Conservation (phyloP, 495 filamentous ascomycete genomes). For the Hypoxylon lenormandii region DNA sequence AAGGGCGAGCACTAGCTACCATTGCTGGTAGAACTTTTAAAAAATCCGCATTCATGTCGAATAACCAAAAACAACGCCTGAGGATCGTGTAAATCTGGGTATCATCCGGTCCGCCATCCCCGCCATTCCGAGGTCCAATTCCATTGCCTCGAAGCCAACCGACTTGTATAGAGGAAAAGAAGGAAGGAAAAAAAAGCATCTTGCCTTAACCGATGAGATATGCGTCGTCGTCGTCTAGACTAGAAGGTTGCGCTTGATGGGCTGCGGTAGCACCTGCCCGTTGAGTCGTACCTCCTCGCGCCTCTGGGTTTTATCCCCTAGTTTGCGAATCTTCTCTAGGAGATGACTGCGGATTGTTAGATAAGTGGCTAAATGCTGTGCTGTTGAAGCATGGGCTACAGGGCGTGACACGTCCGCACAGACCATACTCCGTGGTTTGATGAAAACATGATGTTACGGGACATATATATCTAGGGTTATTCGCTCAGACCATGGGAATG, state of each 20-base stretch:
- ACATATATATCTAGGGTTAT: not conserved
- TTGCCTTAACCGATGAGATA: not conserved
- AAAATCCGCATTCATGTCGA: not conserved
- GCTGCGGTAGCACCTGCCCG: constrained; percentile 44
- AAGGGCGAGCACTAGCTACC: too few species aligned
- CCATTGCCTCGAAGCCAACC: not conserved
- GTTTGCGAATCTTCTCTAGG: constrained; percentile 58
- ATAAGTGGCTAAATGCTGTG: constrained; percentile 1
- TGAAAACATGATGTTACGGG: not conserved
- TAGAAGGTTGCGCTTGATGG: constrained; percentile 56
- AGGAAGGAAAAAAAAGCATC: not conserved
- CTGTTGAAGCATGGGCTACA: not conserved
- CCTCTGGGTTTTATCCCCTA: constrained; percentile 51
- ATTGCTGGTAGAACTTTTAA: too few species aligned
- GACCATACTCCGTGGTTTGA: not conserved
- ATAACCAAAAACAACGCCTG: constrained; percentile 8
- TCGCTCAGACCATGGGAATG: not conserved
- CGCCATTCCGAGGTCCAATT: not conserved
- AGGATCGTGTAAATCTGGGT: constrained; percentile 9
- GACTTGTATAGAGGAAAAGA: not conserved
- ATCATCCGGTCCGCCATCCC: constrained; percentile 26
- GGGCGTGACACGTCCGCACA: not conserved
- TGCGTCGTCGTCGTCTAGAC: constrained; percentile 28
- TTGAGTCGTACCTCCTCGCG: constrained; percentile 42
- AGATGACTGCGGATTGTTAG: constrained; percentile 53